phyloP scores from a whole-genome alignment of 2,329 filamentous ascomycete genomes.

The Cadophora malorum region DNA sequence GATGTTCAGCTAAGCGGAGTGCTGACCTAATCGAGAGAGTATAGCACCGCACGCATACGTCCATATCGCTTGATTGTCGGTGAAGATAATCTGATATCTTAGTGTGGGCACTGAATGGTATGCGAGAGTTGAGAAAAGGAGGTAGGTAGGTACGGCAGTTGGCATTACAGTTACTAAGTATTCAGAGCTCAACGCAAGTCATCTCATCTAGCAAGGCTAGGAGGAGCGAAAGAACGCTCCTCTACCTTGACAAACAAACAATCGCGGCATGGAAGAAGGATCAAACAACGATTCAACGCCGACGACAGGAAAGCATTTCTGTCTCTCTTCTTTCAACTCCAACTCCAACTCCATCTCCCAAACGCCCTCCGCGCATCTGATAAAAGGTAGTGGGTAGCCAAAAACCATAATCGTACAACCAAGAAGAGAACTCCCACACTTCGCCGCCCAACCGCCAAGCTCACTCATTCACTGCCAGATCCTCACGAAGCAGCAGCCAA shows the following conservation, averaged over 20 bases:
- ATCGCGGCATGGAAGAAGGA: not conserved
- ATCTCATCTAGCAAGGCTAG: not conserved
- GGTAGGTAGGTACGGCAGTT: not conserved
- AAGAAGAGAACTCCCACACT: conserved; percentile 8
- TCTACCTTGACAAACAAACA: conserved; percentile 2
- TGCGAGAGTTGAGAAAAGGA: not conserved
- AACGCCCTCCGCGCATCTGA: conserved; percentile 12
- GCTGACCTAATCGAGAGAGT: not conserved
- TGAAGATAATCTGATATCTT: not conserved
- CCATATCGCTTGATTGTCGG: not conserved
- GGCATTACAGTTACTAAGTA: conserved; percentile 10
- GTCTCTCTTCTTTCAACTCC: not conserved
- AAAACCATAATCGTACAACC: conserved; percentile 10
- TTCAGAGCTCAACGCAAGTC: too few species aligned
- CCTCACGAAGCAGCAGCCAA: conserved; percentile 32
- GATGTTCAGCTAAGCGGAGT: conserved; percentile 1
- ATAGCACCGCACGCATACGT: not conserved
- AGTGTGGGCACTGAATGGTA: not conserved
- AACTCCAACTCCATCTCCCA: conserved; percentile 12
- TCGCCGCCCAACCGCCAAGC: conserved; percentile 15
- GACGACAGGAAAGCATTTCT: not conserved
- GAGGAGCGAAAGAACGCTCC: not conserved
- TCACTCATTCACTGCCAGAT: conserved; percentile 2
- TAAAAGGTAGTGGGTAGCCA: not conserved
- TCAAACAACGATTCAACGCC: not conserved